phyloP scores from a whole-genome alignment of 2,329 filamentous ascomycete species.

The Aspergillus sp. region DNA sequence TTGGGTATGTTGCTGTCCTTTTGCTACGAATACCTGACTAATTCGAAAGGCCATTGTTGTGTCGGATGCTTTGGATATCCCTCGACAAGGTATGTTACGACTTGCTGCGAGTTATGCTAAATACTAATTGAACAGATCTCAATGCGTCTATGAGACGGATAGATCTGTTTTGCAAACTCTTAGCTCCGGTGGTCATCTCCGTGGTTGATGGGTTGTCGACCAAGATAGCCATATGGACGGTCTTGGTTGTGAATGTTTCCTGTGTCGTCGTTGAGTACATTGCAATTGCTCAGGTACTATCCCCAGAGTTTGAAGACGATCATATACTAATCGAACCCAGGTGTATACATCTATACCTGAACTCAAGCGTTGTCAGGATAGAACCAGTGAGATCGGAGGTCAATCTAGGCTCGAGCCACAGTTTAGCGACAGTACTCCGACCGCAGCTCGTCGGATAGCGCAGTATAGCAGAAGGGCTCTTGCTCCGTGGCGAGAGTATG shows the following conservation, averaged over 20 bases:
- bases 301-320: neutral
- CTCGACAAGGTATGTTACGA: slow-evolving; percentile 42
- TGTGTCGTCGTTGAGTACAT: slow-evolving; percentile 44
- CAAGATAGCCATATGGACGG: slow-evolving; percentile 48
- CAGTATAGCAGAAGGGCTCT: slow-evolving; percentile 11
- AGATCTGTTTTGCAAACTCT: slow-evolving; percentile 59
- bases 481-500: slow-evolving; percentile 31
- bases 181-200: slow-evolving; percentile 56
- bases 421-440: neutral
- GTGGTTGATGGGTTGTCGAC: slow-evolving; percentile 49
- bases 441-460: slow-evolving; percentile 17
- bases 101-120: neutral
- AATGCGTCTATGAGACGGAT: slow-evolving; percentile 60
- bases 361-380: slow-evolving; percentile 14
- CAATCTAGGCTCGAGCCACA: neutral
- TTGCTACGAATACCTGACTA: neutral
- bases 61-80: slow-evolving; percentile 36
- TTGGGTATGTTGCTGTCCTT: slow-evolving; percentile 51
- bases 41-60: slow-evolving; percentile 33
- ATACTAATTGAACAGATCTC: slow-evolving; percentile 31
- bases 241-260: slow-evolving; percentile 47
- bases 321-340: slow-evolving; percentile 4
- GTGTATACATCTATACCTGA: slow-evolving; percentile 25
- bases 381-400: slow-evolving; percentile 1
- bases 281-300: slow-evolving; percentile 39